Evolutionary conservation across 2,329 filamentous ascomycete species (phyloP), one percentile per base, ranked within the genome.

Genomic region (Colletotrichum sp.): DNA sequence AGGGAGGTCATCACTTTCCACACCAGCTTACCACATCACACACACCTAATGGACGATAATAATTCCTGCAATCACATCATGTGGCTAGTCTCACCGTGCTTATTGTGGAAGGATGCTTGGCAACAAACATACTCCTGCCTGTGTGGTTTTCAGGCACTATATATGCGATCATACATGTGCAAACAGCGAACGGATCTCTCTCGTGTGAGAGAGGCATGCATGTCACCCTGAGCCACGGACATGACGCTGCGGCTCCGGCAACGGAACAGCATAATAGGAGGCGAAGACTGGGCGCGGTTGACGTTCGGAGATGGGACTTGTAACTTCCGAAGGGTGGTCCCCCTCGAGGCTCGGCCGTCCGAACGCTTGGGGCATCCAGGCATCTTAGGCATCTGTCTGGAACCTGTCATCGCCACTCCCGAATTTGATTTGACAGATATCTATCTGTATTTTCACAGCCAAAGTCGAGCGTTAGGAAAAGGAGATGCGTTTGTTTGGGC

Each of bases 281-380:
- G 36, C 24, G 36, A 51, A 15, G 33, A 43, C 15, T 65, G 33
- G 29, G 21, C 34, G 51, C 36, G 55, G 43, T 29, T 31, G 31
- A 38, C 36, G 29, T 73, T 51, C 57, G 69, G 68, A 67, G 68
- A 38, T 59, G 68, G 38, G 29, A n/a, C 33, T 43, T 29, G 58
- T 38, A 57, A 67, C 68, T 62, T 63, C 68, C 62, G 33, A 73
- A 67, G 33, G 47, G 59, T 16, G 18, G 29, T 11, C 29, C 29
- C 18, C 2, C 1, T 31, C 18, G 57, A 34, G 43, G 36, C 62
- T 67, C 72, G 63, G 72, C 62, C 69, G 57, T 71, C 72, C 68
- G 72, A 74, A 72, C 68, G 68, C 72, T 51, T 58, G 62, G 71
- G 33, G 54, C 69, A 59, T 66, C 66, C 36, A 38, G 34, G 57